A percentile compares a stretch with the other conserved stretches of the same genome.
Evolutionary conservation across 2,329 filamentous ascomycete genomes (phyloP).

Genomic region (Allantophomopsis cytisporea): DNA sequence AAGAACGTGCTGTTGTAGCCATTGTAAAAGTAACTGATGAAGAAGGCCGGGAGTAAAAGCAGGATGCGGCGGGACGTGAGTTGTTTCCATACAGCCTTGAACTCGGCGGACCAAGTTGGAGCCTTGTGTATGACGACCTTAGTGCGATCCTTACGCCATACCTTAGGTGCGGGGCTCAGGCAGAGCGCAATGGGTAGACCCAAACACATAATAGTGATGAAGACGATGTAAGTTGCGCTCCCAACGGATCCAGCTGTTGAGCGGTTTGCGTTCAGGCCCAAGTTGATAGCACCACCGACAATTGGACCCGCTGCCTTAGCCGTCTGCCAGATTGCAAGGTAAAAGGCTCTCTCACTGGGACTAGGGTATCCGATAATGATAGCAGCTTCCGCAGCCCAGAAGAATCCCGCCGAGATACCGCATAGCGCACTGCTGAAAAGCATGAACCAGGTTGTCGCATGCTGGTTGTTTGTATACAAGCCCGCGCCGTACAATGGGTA

Average conservation of each 20-base stretch:
- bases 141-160: slow-evolving; percentile 51
- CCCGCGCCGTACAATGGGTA: slow-evolving; percentile 1
- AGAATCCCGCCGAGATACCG: slow-evolving; percentile 41
- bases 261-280: slow-evolving; percentile 47
- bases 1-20: slow-evolving; percentile 62
- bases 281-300: slow-evolving; percentile 57
- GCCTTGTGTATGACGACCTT: slow-evolving; percentile 46
- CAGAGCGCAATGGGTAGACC: slow-evolving; percentile 53
- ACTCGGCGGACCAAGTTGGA: slow-evolving; percentile 36
- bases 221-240: slow-evolving; percentile 54
- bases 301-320: slow-evolving; percentile 50
- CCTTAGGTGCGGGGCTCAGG: slow-evolving; percentile 43
- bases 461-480: slow-evolving; percentile 1
- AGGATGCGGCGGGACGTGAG: slow-evolving; percentile 45
- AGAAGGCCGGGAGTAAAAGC: slow-evolving; percentile 50
- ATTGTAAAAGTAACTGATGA: slow-evolving; percentile 57
- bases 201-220: slow-evolving; percentile 55
- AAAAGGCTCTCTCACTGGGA: slow-evolving; percentile 49
- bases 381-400: slow-evolving; percentile 65
- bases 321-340: slow-evolving; percentile 55
- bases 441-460: not conserved
- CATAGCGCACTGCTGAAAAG: slow-evolving; percentile 9
- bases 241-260: slow-evolving; percentile 50
- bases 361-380: slow-evolving; percentile 63
- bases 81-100: slow-evolving; percentile 41